phyloP scores from a whole-genome alignment of 352 stramenopile species.

The Phytophthora boehmeriae region DNA sequence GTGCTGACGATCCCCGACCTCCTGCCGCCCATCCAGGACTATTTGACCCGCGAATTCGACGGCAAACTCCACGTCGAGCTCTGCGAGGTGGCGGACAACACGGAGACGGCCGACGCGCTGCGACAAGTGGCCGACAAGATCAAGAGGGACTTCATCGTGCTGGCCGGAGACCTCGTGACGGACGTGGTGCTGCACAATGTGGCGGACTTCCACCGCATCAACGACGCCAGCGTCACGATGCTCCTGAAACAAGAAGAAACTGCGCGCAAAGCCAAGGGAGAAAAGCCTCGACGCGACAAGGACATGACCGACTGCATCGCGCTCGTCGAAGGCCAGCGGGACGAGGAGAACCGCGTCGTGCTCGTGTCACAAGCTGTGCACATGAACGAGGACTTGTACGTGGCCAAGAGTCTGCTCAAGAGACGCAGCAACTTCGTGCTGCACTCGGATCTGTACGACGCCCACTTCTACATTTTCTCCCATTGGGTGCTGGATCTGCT shows the following conservation, averaged over 20 bases:
- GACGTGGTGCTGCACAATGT: slow-evolving; percentile 83
- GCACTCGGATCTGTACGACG: slow-evolving; percentile 82
- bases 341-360: slow-evolving; percentile 72
- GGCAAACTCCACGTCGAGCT: slow-evolving; percentile 83
- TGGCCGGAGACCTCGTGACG: slow-evolving; percentile 80
- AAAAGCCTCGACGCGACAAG: slow-evolving; percentile 78
- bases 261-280: slow-evolving; percentile 48
- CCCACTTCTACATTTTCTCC: slow-evolving; percentile 87
- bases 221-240: slow-evolving; percentile 87
- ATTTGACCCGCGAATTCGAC: slow-evolving; percentile 78
- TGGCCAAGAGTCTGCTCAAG: slow-evolving; percentile 81
- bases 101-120: slow-evolving; percentile 76
- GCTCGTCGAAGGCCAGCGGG: slow-evolving; percentile 45
- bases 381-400: slow-evolving; percentile 83
- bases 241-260: slow-evolving; percentile 62
- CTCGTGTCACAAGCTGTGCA: slow-evolving; percentile 74
- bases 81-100: slow-evolving; percentile 73
- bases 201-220: slow-evolving; percentile 82
- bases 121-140: slow-evolving; percentile 77
- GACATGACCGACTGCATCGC: slow-evolving; percentile 87
- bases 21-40: slow-evolving; percentile 74
- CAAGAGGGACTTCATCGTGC: slow-evolving; percentile 82
- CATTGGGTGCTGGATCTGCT: slow-evolving; percentile 83
- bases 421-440: slow-evolving; percentile 72
- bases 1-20: slow-evolving; percentile 70